A percentile compares a stretch with the other conserved stretches of the same genome.
Conservation (phyloP, 2,329 filamentous ascomycete genomes). For the Didymellaceae sp. region DNA sequence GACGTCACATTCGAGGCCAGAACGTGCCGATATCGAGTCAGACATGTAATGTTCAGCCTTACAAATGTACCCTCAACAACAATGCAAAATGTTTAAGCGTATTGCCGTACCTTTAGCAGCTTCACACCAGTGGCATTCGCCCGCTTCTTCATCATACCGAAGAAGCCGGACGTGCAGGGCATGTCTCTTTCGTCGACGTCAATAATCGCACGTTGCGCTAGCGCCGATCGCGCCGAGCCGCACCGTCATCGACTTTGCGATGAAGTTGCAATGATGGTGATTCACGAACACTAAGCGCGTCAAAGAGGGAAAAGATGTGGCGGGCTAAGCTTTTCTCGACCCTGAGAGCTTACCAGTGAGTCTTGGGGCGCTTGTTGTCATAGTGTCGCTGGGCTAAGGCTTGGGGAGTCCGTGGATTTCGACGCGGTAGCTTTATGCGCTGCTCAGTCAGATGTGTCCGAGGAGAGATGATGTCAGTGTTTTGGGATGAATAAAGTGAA, state of each 20-base stretch:
- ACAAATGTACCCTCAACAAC: conserved; percentile 9
- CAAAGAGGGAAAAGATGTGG: neutral
- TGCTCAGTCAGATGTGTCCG: neutral
- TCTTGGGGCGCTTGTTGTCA: conserved; percentile 5
- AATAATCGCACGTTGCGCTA: neutral
- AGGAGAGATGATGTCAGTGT: conserved; percentile 14
- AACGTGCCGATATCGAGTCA: conserved; percentile 1
- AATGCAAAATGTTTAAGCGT: neutral
- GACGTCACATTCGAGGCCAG: conserved; percentile 1
- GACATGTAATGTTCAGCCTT: conserved; percentile 3
- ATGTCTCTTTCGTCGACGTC: conserved; percentile 12
- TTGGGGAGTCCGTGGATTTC: neutral
- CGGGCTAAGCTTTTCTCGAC: conserved; percentile 11
- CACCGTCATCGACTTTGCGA: conserved; percentile 16
- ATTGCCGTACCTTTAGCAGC: neutral
- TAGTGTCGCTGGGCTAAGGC: neutral
- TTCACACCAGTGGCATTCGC: neutral
- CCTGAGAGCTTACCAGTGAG: neutral
- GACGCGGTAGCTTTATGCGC: neutral
- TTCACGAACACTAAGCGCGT: neutral
- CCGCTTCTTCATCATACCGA: neutral
- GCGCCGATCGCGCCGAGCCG: conserved; percentile 18
- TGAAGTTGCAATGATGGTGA: conserved; percentile 2
- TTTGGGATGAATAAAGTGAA: neutral
- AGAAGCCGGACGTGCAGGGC: neutral